Percentiles rank a stretch among this genome's conserved stretches.
phyloP scores from a whole-genome alignment of 2,329 filamentous ascomycete genomes.

The Botryotinia narcissicola region DNA sequence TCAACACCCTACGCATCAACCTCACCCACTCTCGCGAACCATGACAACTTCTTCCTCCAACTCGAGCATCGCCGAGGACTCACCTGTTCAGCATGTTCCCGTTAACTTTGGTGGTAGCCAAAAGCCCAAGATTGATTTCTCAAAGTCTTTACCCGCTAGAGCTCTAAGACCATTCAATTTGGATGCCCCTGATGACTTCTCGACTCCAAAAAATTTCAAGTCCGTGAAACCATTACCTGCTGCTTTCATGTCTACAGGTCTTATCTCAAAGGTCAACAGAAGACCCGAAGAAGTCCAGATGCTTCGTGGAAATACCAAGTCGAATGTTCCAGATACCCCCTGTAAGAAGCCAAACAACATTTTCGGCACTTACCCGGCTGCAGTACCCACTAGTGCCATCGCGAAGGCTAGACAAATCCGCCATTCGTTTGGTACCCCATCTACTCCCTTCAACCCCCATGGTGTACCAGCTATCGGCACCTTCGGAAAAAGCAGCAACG shows the following conservation, averaged over 20 bases:
- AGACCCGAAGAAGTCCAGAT: conserved; percentile 66
- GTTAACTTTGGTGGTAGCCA: conserved; percentile 53
- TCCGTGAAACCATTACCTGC: conserved; percentile 72
- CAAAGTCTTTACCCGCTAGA: conserved; percentile 72
- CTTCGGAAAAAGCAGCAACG: conserved; percentile 55
- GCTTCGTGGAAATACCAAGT: conserved; percentile 52
- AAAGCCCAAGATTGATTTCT: conserved; percentile 58
- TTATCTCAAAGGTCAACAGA: conserved; percentile 92
- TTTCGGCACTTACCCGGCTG: conserved; percentile 62
- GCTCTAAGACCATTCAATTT: conserved; percentile 49
- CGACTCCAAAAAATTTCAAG: conserved; percentile 76
- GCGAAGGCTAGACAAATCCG: conserved; percentile 61
- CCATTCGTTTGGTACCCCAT: conserved; percentile 74
- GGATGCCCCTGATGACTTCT: conserved; percentile 52
- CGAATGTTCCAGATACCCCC: conserved; percentile 86
- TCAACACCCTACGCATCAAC: conserved; percentile 46
- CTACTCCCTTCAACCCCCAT: conserved; percentile 73
- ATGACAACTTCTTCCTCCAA: conserved; percentile 83
- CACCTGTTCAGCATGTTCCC: conserved; percentile 59
- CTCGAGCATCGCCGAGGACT: conserved; percentile 73
- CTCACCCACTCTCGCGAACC: conserved; percentile 83
- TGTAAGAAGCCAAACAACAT: conserved; percentile 83
- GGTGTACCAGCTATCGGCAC: conserved; percentile 45
- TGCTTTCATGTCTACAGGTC: conserved; percentile 89
- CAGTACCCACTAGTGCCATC: conserved; percentile 57